Evolutionary conservation across 306 rosid species (phyloP).

Genomic region (Carpinus viminea): DNA sequence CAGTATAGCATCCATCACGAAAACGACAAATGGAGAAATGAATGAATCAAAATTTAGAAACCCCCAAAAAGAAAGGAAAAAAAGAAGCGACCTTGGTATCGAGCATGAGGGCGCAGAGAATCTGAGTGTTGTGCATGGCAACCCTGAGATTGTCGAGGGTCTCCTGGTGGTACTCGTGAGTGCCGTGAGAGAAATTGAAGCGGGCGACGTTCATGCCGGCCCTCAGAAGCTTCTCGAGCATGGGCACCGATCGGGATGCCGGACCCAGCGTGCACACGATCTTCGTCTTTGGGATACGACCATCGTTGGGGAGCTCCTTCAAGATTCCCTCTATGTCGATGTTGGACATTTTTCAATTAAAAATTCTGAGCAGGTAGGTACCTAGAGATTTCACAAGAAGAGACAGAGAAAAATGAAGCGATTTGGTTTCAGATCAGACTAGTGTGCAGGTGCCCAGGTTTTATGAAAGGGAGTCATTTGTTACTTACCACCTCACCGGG

Average conservation of each 20-base stretch:
- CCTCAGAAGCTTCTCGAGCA: constrained; percentile 76
- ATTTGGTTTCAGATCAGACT: neutral
- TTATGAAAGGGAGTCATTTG: no score
- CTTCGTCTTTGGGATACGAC: constrained; percentile 83
- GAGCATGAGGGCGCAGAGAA: constrained; percentile 90
- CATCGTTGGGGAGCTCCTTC: constrained; percentile 70
- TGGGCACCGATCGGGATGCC: constrained; percentile 77
- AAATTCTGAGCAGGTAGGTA: no score
- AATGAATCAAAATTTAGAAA: neutral
- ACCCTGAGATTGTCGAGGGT: constrained; percentile 76
- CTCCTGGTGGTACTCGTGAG: constrained; percentile 90
- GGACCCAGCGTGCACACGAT: constrained; percentile 92
- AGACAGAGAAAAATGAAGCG: neutral
- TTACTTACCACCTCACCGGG: neutral
- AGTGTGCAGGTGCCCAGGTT: neutral
- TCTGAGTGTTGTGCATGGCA: constrained; percentile 82
- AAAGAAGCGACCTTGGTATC: constrained; percentile 69
- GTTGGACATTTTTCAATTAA: constrained; percentile 49
- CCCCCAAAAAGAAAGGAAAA: neutral
- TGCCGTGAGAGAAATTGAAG: constrained; percentile 92
- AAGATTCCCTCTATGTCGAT: constrained; percentile 82
- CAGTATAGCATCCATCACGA: neutral
- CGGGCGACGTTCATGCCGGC: constrained; percentile 98
- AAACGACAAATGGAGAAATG: neutral
- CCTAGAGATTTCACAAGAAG: neutral